Base-by-base conservation (phyloP, 2,329 filamentous ascomycete species). In the Hypoxylon sp. region DNA sequence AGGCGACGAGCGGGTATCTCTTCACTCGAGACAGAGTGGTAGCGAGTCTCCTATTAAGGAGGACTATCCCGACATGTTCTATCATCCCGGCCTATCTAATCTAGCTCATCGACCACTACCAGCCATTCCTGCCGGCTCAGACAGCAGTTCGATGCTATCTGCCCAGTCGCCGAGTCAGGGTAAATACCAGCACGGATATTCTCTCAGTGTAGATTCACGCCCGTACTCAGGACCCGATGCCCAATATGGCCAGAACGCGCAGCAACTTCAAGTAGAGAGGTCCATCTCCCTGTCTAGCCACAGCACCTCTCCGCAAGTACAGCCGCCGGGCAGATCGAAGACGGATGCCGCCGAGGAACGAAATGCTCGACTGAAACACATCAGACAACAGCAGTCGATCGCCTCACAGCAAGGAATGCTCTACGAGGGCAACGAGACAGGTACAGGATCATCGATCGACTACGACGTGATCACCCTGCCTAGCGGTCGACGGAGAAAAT, bases 41-140 rank as follows among this genome's bases (percentile, higher is more conserved):
- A 87, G 85, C 65, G 87, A 91, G 31, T 90, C 88, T 23, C 87
- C 88, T 1, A 76, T 78, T 29, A 85, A 85, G 63, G 87, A 90
- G 38, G 91, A 92, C 53, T 91, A 92, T 60, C 90, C 90, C 15
- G 95, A 97, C 67, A 87, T 98, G 71, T 97, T 97, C 72, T 99
- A 96, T 73, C 92, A 98, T 69, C 93, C 93, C 15, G 91, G 91
- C 33, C 86, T 92, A 70, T 78, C 84, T 62, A 79, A 67, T 33
- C 86, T 92, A 70, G 78, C 84, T 62, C 79, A 67, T 80, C 86
- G 78, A 76, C 92, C 75, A 74, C 88, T 79, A 70, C 90, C 78
- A 65, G 84, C 84, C 6, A 77, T 88, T 2, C 86, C 85, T 3
- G 79, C 84, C 37, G 84, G 81, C 6, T 87, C 86, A 2, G 91